Evolutionary conservation across 495 filamentous ascomycete species (phyloP).

Genomic region (Hypomontagnella monticulosa): DNA sequence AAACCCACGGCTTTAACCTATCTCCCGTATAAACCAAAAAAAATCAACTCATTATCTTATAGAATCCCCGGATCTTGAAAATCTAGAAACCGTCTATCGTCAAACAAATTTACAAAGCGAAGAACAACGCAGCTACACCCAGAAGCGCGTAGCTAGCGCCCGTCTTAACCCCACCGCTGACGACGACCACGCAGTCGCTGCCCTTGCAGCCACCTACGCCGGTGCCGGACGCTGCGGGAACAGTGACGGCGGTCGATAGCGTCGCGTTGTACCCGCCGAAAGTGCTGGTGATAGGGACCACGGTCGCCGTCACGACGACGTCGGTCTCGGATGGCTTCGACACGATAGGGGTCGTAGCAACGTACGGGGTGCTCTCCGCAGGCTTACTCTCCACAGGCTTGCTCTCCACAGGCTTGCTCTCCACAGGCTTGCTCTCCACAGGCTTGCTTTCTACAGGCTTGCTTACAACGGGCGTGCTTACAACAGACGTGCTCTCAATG

Average conservation of each 20-base stretch:
- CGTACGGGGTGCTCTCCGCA: neutral
- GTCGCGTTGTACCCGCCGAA: conserved; percentile 34
- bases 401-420: conserved; percentile 15
- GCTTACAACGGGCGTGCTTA: neutral
- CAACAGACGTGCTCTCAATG: conserved; percentile 11
- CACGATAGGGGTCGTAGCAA: neutral
- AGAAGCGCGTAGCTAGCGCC: conserved; percentile 45
- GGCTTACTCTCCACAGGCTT: too few species aligned
- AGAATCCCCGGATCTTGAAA: neutral
- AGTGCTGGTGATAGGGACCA: conserved; percentile 29
- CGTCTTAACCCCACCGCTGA: conserved; percentile 44
- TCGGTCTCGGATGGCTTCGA: conserved; percentile 16
- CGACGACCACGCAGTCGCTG: conserved; percentile 23
- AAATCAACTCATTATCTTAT: neutral
- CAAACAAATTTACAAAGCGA: conserved; percentile 40
- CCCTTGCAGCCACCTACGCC: conserved; percentile 16
- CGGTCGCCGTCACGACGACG: conserved; percentile 33
- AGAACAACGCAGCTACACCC: conserved; percentile 44
- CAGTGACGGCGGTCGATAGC: conserved; percentile 18
- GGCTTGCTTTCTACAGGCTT: neutral
- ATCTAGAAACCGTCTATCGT: neutral
- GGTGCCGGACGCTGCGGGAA: neutral
- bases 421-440: neutral
- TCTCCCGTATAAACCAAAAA: neutral
- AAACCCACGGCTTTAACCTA: too few species aligned